Evolutionary conservation across 495 filamentous ascomycete species (phyloP).

Genomic region (Penicillium odoratum): DNA sequence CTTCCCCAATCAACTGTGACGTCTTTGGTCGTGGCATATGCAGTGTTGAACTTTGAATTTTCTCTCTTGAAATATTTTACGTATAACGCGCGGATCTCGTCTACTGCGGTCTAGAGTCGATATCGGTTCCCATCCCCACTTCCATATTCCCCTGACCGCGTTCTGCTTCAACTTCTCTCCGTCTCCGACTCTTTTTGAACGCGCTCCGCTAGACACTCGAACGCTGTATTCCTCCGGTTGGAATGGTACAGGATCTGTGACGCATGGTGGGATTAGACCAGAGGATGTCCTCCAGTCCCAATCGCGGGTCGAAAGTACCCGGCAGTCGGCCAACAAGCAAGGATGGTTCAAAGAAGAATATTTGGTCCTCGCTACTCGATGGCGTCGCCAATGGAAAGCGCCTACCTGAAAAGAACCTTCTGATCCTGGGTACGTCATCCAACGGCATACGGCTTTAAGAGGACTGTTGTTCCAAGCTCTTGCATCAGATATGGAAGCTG

Average conservation of each 20-base stretch:
- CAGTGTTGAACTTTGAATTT: not conserved
- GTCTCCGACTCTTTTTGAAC: conserved; percentile 7
- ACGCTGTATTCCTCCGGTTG: conserved; percentile 13
- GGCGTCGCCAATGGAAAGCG: conserved; percentile 86
- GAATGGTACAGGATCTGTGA: conserved; percentile 41
- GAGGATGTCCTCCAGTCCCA: conserved; percentile 46
- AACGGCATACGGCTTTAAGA: not conserved
- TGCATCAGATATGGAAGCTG: not conserved
- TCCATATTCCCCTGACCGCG: conserved; percentile 29
- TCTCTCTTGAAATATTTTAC: not conserved
- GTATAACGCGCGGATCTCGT: conserved; percentile 5
- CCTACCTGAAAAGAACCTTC: conserved; percentile 86
- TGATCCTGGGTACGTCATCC: conserved; percentile 69
- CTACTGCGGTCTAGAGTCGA: conserved; percentile 4
- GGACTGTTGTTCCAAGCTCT: not conserved
- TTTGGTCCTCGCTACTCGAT: conserved; percentile 94
- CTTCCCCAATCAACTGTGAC: conserved; percentile 18
- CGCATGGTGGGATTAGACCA: conserved; percentile 40
- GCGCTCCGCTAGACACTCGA: not conserved
- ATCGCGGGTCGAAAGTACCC: conserved; percentile 34
- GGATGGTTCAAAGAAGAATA: conserved; percentile 80
- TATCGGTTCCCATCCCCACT: conserved; percentile 7
- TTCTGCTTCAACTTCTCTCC: conserved; percentile 16
- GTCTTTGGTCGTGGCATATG: not conserved
- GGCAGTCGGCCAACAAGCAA: conserved; percentile 58